Percentiles rank a stretch among this genome's conserved stretches.
Evolutionary conservation across 495 filamentous ascomycete genomes (phyloP).

Genomic region (Penicillium soppii): DNA sequence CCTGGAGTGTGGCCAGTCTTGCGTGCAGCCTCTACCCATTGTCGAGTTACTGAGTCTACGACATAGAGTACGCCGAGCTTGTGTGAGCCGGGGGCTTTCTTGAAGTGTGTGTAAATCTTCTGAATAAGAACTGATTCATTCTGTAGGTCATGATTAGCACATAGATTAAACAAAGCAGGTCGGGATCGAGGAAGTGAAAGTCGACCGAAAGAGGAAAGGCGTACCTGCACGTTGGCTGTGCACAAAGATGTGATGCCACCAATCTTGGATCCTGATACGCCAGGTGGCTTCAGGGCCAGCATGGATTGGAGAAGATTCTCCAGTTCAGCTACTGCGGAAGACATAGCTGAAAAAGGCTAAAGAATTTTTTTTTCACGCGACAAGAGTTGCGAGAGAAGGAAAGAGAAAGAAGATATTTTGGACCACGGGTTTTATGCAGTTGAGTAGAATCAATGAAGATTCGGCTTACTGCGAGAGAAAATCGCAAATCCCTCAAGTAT

Average conservation of each 20-base stretch:
- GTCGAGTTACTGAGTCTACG: conserved; percentile 99
- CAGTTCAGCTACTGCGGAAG: conserved; percentile 83
- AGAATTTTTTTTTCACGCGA: too few relatives aligned
- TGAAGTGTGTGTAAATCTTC: conserved; percentile 96
- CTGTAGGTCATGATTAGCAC: conserved; percentile 54
- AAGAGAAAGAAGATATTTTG: background rate
- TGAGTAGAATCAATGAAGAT: background rate
- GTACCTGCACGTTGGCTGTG: conserved; percentile 91
- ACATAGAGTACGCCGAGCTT: conserved; percentile 99
- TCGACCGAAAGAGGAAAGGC: conserved; percentile 22
- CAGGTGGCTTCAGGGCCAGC: conserved; percentile 86
- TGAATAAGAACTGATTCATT: conserved; percentile 94
- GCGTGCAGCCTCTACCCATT: conserved; percentile 96
- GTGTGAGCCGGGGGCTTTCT: conserved; percentile 90
- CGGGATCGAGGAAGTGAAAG: conserved; percentile 1
- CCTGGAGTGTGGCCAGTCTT: conserved; percentile 77
- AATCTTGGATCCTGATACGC: conserved; percentile 90
- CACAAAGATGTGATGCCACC: conserved; percentile 79
- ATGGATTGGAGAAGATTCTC: conserved; percentile 88
- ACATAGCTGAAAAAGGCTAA: conserved; percentile 51
- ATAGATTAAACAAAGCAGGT: background rate
- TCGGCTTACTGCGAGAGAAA: conserved; percentile 3
- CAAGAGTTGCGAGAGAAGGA: conserved; percentile 14
- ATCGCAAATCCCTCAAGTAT: background rate
- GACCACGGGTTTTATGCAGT: background rate